These are phyloP conservation scores for Oenanthe sinensis DNA, from an alignment of 129 eudicot genomes.

Conservation along the genomic window DNA sequence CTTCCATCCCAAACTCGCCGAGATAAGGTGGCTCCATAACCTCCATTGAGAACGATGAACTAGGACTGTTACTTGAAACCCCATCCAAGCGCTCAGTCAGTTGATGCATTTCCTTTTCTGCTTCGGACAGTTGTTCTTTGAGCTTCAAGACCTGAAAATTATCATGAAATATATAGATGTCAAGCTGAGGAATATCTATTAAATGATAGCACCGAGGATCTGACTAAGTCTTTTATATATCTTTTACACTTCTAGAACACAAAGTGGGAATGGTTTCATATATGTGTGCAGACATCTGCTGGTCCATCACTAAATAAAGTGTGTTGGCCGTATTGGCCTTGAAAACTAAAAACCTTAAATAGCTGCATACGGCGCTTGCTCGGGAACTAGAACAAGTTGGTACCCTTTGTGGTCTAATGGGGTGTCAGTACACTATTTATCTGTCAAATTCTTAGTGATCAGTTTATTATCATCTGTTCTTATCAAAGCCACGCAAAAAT, in stretches of 20 bases:
- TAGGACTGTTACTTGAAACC: conserved; percentile 64
- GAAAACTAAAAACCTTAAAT: conserved; percentile 21
- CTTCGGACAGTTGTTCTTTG: conserved; percentile 50
- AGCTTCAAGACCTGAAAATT: conserved; percentile 54
- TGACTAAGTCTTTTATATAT: background rate
- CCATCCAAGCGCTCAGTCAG: conserved; percentile 46
- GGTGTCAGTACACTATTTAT: conserved; percentile 29
- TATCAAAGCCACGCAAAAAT: conserved; percentile 16
- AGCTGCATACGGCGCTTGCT: conserved; percentile 25
- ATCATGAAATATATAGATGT: background rate
- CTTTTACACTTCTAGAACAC: background rate
- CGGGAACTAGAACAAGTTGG: conserved; percentile 15
- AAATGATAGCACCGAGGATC: background rate
- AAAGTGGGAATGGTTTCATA: conserved; percentile 3
- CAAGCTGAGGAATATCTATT: background rate
- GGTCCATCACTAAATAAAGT: background rate
- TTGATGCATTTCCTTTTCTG: conserved; percentile 63
- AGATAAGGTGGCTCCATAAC: conserved; percentile 58
- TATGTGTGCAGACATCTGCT: conserved; percentile 18
- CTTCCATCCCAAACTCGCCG: conserved; percentile 79
- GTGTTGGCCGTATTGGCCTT: background rate
- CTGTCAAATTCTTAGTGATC: conserved; percentile 25
- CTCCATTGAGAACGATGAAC: conserved; percentile 75
- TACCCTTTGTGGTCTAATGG: conserved; percentile 30
- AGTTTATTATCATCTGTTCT: background rate